Percentiles rank a stretch among this genome's conserved stretches.
These are phyloP conservation scores for Saprolegnia diclina DNA, from an alignment of 352 stramenopile genomes.

Conservation along the genomic window DNA sequence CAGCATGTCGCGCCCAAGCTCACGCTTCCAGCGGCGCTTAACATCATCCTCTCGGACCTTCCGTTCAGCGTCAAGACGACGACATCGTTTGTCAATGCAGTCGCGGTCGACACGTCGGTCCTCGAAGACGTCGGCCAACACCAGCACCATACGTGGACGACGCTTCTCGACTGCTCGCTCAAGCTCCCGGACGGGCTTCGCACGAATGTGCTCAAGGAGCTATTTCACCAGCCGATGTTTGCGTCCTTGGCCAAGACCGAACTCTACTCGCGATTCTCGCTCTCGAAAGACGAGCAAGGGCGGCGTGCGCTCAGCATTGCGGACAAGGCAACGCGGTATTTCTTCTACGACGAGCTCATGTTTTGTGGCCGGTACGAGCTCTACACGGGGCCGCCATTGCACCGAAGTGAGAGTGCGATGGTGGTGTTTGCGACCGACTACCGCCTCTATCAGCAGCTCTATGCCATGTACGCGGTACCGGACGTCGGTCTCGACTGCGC, in stretches of 20 bases:
- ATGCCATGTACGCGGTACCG: not conserved
- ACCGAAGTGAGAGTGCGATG: constrained; percentile 1
- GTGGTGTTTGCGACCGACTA: constrained; percentile 13
- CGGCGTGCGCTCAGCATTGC: not conserved
- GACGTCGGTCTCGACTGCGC: not conserved
- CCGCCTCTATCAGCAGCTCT: constrained; percentile 13
- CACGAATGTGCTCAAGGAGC: not conserved
- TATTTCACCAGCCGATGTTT: not conserved
- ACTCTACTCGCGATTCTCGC: not conserved
- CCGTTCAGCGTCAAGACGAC: not conserved
- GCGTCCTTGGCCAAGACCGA: not conserved
- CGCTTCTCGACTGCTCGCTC: constrained; percentile 15
- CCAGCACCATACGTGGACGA: constrained; percentile 15
- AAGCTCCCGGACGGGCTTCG: not conserved
- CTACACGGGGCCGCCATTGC: constrained; percentile 7
- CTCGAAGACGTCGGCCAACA: not conserved
- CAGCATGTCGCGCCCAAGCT: constrained; percentile 9
- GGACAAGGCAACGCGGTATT: constrained; percentile 7
- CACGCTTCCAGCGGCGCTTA: not conserved
- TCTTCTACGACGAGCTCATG: constrained; percentile 12
- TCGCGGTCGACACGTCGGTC: not conserved
- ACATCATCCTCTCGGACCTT: not conserved
- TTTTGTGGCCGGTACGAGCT: constrained; percentile 20
- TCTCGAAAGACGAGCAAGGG: constrained; percentile 7
- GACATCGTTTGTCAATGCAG: not conserved